Evolutionary conservation across 768 basidiomycete genomes (phyloP), one percentile per base, ranked within the genome.

Genomic region (Calocybe gangraenosa): DNA sequence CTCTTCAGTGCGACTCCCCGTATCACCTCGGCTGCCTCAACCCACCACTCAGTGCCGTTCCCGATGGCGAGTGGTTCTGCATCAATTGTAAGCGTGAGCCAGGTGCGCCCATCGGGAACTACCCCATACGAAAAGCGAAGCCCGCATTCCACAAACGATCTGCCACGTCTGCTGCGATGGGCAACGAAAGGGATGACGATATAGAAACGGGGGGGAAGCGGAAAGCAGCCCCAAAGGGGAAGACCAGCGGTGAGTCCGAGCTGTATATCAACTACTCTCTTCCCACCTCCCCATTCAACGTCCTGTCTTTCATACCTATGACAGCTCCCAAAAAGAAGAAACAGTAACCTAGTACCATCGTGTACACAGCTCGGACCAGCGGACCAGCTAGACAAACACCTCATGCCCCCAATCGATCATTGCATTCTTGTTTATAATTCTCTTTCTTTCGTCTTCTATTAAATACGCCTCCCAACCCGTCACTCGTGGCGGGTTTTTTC

Each of bases 61-160:
- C 94, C 0, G 85, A 87, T 25, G 94, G 89, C 30, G 88, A 93
- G 66, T 93, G 92, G 92, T 92, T 92, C 72, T 95, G 92, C 57
- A 81, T 85, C 0, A 71, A 78, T 45, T 95, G 92, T 58, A 63
- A 66, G 8, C 70, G 71, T 25, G 73, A 77, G 17, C 82, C 82
- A 3, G 77, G 76, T 8, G 78, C 76, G 4, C 75, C 79, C 5
- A 69, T 76, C 3, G 76, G 74, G 15, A 57, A 59, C 8, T 66
- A 65, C 58, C 64, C 65, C 3, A 50, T 54, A 0, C 58, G 58
- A 44, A 61, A 60, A 38, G 37, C 41, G 0, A 44, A 44, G 21
- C 44, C 45, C 3, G 8, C 58, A 44, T 56, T 36, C 32, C 28
- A 60, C 51, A 54, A 35, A 48, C 37, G 42, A 21, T 33, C 21